Base-by-base conservation (phyloP, 2,329 filamentous ascomycete genomes). In the Pseudopyricularia cyperi region DNA sequence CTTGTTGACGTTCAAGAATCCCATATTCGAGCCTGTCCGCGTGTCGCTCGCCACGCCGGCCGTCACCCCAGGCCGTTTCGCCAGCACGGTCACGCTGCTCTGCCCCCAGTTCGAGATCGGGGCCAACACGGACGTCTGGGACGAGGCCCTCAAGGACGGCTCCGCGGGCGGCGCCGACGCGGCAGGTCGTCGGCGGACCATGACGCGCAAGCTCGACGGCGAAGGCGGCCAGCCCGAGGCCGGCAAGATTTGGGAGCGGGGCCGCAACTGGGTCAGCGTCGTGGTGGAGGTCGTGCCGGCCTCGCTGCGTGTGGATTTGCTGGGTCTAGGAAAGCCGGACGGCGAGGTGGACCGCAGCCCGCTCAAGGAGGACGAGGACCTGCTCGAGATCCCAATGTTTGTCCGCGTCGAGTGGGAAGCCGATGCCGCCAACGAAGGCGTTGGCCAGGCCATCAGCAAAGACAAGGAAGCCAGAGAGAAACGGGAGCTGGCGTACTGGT, bases 41-140 rank as follows among this genome's bases (percentile, higher is more conserved):
- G 84, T 98, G 53, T 91, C 85, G 0, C 78, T 98, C 7, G 91
- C 89, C 4, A 94, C 90, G 0, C 89, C 91, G 0, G 79, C 83
- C 24, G 76, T 76, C 9, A 94, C 88, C 0, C 87, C 89, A 0
- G 89, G 89, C 4, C 76, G 81, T 8, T 86, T 90, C 60, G 75
- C 79, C 1, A 86, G 84, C 52, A 85, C 80, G 60, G 88, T 98
- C 54, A 98, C 93, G 0, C 84, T 98, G 14, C 75, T 98, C 1
- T 98, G 91, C 61, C 93, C 93, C 0, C 83, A 95, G 60, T 97
- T 98, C 65, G 87, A 93, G 48, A 84, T 98, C 46, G 91, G 90
- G 56, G 88, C 91, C 54, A 96, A 95, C 65, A 93, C 88, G n/a
- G 78, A 81, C 58, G 77, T 80, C 65, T 94, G 67, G 85, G 91